Evolutionary conservation across 441 rosid species (phyloP).

Genomic region (Arabidopsis hybrid): DNA sequence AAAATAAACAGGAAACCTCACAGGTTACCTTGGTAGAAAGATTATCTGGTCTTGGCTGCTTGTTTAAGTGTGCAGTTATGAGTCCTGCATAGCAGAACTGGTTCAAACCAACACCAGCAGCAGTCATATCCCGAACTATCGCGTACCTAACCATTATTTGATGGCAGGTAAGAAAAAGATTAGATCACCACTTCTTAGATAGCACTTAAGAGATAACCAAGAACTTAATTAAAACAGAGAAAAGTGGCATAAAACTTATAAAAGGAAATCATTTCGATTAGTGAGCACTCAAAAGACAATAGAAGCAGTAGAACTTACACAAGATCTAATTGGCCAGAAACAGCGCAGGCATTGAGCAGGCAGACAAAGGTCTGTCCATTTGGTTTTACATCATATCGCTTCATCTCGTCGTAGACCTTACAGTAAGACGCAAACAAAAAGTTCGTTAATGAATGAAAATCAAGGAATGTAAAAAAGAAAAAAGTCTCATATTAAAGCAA

Average conservation of each 20-base stretch:
- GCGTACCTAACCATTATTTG: constrained; percentile 60
- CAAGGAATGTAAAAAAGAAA: background rate
- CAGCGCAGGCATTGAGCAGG: constrained; percentile 90
- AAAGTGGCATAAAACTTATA: constrained; percentile 7
- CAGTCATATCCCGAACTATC: constrained; percentile 96
- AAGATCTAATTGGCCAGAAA: constrained; percentile 78
- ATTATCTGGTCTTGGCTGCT: constrained; percentile 67
- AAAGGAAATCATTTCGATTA: background rate
- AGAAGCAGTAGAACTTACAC: constrained; percentile 66
- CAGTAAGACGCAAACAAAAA: constrained; percentile 32
- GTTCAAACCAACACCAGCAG: constrained; percentile 92
- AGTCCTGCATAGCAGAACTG: constrained; percentile 98
- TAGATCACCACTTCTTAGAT: background rate
- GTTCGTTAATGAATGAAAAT: background rate
- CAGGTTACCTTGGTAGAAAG: constrained; percentile 68
- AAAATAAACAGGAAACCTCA: background rate
- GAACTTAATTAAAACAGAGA: background rate
- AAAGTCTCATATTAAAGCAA: constrained; percentile 10
- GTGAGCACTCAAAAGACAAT: constrained; percentile 27
- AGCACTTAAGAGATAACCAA: background rate
- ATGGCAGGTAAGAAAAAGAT: background rate
- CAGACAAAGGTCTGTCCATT: constrained; percentile 84
- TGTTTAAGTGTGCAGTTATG: constrained; percentile 79
- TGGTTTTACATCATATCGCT: constrained; percentile 87
- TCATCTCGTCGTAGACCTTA: constrained; percentile 93